These are phyloP conservation scores for Gnomoniopsis smithogilvyi DNA, from an alignment of 2,329 filamentous ascomycete species.

Conservation along the genomic window DNA sequence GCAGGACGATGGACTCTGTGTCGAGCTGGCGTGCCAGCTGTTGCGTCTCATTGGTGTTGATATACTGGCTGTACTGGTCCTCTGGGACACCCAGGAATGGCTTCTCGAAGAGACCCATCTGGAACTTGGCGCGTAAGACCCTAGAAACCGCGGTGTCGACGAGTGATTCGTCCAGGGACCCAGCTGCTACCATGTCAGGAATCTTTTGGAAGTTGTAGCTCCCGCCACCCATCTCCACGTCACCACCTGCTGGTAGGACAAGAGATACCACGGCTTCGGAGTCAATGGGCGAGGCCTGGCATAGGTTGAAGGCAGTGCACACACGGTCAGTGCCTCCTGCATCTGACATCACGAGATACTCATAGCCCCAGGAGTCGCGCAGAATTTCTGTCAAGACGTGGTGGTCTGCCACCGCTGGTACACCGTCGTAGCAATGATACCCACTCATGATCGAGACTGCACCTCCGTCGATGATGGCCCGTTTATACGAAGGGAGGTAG, in stretches of 20 bases:
- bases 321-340: slow-evolving; percentile 69
- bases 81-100: slow-evolving; percentile 59
- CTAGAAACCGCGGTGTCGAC: slow-evolving; percentile 67
- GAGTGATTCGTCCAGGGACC: slow-evolving; percentile 54
- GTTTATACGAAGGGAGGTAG: slow-evolving; percentile 60
- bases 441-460: slow-evolving; percentile 68
- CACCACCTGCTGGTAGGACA: slow-evolving; percentile 65
- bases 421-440: slow-evolving; percentile 72
- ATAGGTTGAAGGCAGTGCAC: slow-evolving; percentile 62
- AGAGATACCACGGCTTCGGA: slow-evolving; percentile 58
- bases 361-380: slow-evolving; percentile 68
- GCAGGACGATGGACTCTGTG: slow-evolving; percentile 58
- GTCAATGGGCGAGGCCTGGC: slow-evolving; percentile 57
- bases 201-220: slow-evolving; percentile 68
- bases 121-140: slow-evolving; percentile 65
- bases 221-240: slow-evolving; percentile 75
- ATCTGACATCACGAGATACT: slow-evolving; percentile 63
- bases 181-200: slow-evolving; percentile 58
- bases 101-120: slow-evolving; percentile 67
- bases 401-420: slow-evolving; percentile 63
- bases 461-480: slow-evolving; percentile 66
- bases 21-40: slow-evolving; percentile 61
- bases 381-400: slow-evolving; percentile 67
- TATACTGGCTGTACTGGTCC: slow-evolving; percentile 52
- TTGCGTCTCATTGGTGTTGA: slow-evolving; percentile 59